Conservation (phyloP, 2,329 filamentous ascomycete genomes). For the Teratosphaeria pseudoeucalypti region DNA sequence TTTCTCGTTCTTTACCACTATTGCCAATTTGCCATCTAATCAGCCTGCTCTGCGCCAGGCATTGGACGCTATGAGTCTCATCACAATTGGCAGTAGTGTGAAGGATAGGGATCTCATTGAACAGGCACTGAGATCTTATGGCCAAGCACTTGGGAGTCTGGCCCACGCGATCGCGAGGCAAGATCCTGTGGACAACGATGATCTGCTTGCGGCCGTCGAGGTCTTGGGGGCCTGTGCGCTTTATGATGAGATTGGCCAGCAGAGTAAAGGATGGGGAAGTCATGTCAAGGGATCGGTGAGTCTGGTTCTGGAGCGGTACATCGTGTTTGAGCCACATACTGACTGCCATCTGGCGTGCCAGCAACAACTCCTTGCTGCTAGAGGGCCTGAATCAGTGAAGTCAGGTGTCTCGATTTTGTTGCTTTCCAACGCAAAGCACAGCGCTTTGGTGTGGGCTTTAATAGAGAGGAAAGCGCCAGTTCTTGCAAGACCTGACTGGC, state of each 20-base stretch:
- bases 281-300: constrained; percentile 16
- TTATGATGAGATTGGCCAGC: constrained; percentile 21
- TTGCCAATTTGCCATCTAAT: constrained; percentile 11
- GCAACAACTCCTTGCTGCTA: constrained; percentile 18
- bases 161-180: constrained; percentile 9
- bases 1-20: constrained; percentile 15
- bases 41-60: constrained; percentile 14
- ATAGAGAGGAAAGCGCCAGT: constrained; percentile 19
- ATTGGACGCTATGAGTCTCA: constrained; percentile 21
- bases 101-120: constrained; percentile 16
- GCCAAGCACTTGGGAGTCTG: constrained; percentile 14
- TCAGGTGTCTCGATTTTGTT: constrained; percentile 17
- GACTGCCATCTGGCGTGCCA: neutral
- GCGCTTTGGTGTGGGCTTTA: constrained; percentile 15
- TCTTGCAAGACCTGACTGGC: constrained; percentile 19
- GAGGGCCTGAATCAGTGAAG: constrained; percentile 15
- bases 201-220: constrained; percentile 20
- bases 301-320: neutral
- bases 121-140: constrained; percentile 16
- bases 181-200: constrained; percentile 14
- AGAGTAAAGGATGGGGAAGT: constrained; percentile 17
- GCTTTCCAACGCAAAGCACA: constrained; percentile 19
- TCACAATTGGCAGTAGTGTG: constrained; percentile 18
- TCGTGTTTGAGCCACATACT: neutral
- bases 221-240: constrained; percentile 22